phyloP scores from a whole-genome alignment of 2,329 filamentous ascomycete genomes.

The Diaporthe sp. region DNA sequence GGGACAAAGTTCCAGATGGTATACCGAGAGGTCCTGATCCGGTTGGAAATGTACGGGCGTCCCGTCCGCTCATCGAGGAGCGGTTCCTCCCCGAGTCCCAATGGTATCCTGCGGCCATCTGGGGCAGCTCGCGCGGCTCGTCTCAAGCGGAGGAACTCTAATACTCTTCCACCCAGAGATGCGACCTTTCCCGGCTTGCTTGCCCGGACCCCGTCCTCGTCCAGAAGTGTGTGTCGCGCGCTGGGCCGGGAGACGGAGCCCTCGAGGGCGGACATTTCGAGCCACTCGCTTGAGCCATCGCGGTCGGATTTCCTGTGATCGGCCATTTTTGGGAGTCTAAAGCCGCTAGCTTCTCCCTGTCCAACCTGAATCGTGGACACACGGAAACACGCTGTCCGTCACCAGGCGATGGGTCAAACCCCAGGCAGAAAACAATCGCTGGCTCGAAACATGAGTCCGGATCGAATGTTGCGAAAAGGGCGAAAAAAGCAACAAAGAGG shows the following conservation, averaged over 20 bases:
- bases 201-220: not conserved
- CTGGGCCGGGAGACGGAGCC: not conserved
- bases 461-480: not conserved
- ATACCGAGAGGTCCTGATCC: constrained; percentile 86
- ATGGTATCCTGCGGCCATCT: constrained; percentile 48
- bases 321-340: not conserved
- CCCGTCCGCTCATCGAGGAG: constrained; percentile 65
- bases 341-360: not conserved
- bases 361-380: not conserved
- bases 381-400: not conserved
- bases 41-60: constrained; percentile 68
- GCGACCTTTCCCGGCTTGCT: not conserved
- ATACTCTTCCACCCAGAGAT: not conserved
- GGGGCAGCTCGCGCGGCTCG: constrained; percentile 45
- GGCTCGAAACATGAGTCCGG: not conserved
- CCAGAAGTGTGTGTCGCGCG: constrained; percentile 7
- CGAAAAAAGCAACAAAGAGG: not conserved
- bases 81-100: constrained; percentile 41
- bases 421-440: not conserved
- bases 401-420: not conserved
- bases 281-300: constrained; percentile 27
- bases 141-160: constrained; percentile 39
- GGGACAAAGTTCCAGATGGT: constrained; percentile 88
- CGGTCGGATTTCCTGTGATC: not conserved
- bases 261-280: constrained; percentile 26